These are phyloP conservation scores for Asterochloris sp. DNA, from an alignment of 139 green algal species.

Conservation along the genomic window DNA sequence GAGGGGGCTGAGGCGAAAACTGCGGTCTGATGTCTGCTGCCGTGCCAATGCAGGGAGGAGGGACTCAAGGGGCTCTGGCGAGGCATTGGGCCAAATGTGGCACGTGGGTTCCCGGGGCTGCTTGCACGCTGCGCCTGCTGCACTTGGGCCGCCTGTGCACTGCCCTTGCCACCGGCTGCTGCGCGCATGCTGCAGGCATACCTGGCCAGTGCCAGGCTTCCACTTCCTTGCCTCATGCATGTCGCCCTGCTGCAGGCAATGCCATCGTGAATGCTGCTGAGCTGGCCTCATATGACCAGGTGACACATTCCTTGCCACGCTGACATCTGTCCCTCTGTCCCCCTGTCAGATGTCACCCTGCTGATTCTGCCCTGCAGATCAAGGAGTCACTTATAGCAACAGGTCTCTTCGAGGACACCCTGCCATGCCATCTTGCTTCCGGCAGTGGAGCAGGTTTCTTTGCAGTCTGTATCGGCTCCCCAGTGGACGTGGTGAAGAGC, in stretches of 20 bases:
- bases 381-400: constrained; percentile 63
- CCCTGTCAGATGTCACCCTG: neutral
- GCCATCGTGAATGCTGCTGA: constrained; percentile 98
- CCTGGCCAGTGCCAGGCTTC: no score
- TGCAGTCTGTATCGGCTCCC: constrained; percentile 91
- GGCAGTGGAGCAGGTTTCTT: constrained; percentile 93
- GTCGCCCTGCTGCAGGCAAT: constrained; percentile 52
- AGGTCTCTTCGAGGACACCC: constrained; percentile 65
- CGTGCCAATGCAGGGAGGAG: constrained; percentile 64
- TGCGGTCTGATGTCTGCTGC: neutral
- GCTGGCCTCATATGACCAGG: constrained; percentile 94
- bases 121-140: no score
- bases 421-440: constrained; percentile 70
- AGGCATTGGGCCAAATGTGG: constrained; percentile 93
- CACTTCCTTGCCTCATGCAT: no score
- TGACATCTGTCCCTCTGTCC: neutral
- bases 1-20: constrained; percentile 88
- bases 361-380: constrained; percentile 44
- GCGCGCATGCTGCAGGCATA: no score
- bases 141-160: no score
- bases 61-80: constrained; percentile 90
- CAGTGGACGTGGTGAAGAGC: constrained; percentile 97
- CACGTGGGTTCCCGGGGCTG: constrained; percentile 9
- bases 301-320: neutral
- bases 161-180: no score